Conservation (phyloP, 768 basidiomycete species). For the Podaxis pistillaris region DNA sequence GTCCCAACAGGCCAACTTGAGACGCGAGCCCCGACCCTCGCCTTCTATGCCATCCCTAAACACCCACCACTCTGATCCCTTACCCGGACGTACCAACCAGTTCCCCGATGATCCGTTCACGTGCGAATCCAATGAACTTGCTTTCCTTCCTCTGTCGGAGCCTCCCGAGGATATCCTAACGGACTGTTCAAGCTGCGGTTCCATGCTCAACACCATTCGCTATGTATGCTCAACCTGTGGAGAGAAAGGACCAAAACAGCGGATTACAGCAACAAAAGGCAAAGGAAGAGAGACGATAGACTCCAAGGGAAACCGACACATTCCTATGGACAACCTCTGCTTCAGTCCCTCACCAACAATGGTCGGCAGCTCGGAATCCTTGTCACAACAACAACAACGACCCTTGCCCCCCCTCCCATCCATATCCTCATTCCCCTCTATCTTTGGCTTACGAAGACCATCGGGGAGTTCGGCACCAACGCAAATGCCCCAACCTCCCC, state of each 20-base stretch:
- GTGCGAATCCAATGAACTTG: conserved; percentile 46
- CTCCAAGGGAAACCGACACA: not conserved
- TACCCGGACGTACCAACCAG: conserved; percentile 17
- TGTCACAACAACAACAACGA: conserved; percentile 2
- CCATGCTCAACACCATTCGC: conserved; percentile 73
- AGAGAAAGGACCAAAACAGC: conserved; percentile 54
- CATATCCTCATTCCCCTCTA: conserved; percentile 25
- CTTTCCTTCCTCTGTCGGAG: conserved; percentile 42
- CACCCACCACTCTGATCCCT: conserved; percentile 28
- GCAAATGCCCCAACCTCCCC: conserved; percentile 16
- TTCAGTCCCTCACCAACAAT: conserved; percentile 39
- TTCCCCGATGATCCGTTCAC: conserved; percentile 17
- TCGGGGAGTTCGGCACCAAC: conserved; percentile 2
- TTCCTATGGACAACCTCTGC: not conserved
- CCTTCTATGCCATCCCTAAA: conserved; percentile 25
- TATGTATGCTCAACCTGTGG: conserved; percentile 91
- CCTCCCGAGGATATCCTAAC: conserved; percentile 67
- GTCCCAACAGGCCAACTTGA: conserved; percentile 40
- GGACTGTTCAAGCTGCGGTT: conserved; percentile 80
- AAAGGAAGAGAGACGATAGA: conserved; percentile 42
- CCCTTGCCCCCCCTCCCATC: conserved; percentile 35
- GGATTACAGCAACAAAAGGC: conserved; percentile 35
- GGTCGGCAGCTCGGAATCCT: conserved; percentile 23
- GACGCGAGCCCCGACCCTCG: conserved; percentile 14
- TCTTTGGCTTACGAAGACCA: conserved; percentile 20